Evolutionary conservation across 331 rosid species (phyloP).

Genomic region (Cydonia oblonga): DNA sequence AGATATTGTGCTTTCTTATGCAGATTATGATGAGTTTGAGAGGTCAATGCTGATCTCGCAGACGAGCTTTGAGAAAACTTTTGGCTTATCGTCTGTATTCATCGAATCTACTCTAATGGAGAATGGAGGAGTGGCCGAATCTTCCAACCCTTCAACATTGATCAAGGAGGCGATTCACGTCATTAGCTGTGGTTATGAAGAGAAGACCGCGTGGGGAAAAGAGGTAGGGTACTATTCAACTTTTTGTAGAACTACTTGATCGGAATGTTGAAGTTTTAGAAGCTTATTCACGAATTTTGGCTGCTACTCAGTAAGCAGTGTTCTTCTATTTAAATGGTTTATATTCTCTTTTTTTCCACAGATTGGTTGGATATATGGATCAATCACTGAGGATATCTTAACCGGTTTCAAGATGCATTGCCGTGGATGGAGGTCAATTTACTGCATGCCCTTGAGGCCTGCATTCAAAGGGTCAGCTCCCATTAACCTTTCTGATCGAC

Average conservation of each 20-base stretch:
- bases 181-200: constrained; percentile 90
- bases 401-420: constrained; percentile 99
- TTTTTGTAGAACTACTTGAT: neutral
- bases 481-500: constrained; percentile 46
- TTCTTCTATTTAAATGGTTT: neutral
- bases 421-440: constrained; percentile 97
- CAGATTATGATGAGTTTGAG: constrained; percentile 89
- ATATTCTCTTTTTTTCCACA: constrained; percentile 20
- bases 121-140: constrained; percentile 77
- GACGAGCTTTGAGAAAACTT: constrained; percentile 93
- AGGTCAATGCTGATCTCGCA: constrained; percentile 97
- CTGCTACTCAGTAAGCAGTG: neutral
- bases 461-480: constrained; percentile 82
- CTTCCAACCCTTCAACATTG: constrained; percentile 60
- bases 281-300: neutral
- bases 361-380: constrained; percentile 99
- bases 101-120: constrained; percentile 96
- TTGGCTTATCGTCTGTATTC: constrained; percentile 83
- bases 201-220: constrained; percentile 97
- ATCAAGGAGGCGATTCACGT: constrained; percentile 98
- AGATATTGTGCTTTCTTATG: constrained; percentile 12
- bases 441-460: constrained; percentile 96
- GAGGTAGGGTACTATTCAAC: constrained; percentile 39
- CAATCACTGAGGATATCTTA: constrained; percentile 95
- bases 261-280: too few species aligned